Base-by-base conservation (phyloP, 352 stramenopile genomes). In the Salisapilia sapeloensis region DNA sequence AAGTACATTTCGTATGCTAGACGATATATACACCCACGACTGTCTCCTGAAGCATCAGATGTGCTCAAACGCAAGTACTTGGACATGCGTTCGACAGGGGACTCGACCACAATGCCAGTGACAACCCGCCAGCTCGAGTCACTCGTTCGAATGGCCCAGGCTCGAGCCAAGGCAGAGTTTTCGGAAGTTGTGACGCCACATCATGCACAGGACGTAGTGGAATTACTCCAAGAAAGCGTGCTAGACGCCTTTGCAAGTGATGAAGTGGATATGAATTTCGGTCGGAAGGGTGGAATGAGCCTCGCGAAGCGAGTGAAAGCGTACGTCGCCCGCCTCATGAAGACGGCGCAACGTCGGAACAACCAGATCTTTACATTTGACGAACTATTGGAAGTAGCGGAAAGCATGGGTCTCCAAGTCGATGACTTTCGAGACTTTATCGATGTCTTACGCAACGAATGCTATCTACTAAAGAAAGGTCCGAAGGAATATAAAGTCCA, bases 1-100 rank as follows among this genome's bases (percentile, higher is more conserved):
- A 96, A 97, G 47, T 98, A 98, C 52, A 93, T 98, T 42, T 76
- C 93, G 0, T 98, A 98, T 51, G 90, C 89, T n/a, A 59, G 84
- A 28, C 76, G 92, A 12, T 96, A 96, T 52, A 94, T 93, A 29
- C 77, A 92, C 40, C 95, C 95, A 4, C 71, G 81, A 17, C 41
- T 93, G 18, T 76, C 64, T 5, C 39, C 40, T 2, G 64, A 74
- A 12, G 66, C 66, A 3, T 50, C 59, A 12, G 28, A 36, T 10
- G 46, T 89, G 18, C 56, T 96, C 11, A 77, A 96, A 53, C 58
- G 66, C 15, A 87, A 92, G 35, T 96, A 96, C 38, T 46, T 96
- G 32, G 60, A 78, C 38, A 72, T 96, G 34, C 62, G 86, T 11
- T 53, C 67, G 22, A 58, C 74, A 2, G 67, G 61, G 8, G 62